Conservation (phyloP, 2,329 filamentous ascomycete genomes). For the Colletotrichum eleusines region DNA sequence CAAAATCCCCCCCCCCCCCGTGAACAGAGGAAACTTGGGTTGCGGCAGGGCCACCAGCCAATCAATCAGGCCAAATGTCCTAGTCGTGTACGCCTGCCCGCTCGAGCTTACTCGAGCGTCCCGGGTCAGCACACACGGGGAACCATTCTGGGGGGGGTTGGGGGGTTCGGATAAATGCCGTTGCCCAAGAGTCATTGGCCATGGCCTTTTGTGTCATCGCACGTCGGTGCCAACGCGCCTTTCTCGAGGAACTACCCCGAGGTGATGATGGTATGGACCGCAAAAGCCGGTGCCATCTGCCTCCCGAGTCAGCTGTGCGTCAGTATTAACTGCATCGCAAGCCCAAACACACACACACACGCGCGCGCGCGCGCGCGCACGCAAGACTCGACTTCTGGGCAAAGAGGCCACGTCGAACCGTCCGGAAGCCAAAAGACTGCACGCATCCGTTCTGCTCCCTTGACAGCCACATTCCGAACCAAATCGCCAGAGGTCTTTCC, state of each 20-base stretch:
- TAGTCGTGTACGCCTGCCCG: background rate
- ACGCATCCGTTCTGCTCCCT: background rate
- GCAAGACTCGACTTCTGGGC: background rate
- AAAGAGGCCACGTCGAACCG: background rate
- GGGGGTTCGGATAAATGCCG: background rate
- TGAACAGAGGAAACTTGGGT: background rate
- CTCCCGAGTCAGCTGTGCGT: background rate
- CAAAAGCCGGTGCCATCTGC: background rate
- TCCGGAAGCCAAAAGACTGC: background rate
- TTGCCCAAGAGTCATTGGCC: background rate
- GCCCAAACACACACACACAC: background rate
- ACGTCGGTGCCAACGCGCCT: background rate
- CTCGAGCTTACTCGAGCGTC: background rate
- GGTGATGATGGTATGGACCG: background rate
- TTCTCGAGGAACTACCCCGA: too few species aligned
- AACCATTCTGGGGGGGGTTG: too few species aligned
- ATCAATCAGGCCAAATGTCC: background rate
- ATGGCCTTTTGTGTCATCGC: background rate
- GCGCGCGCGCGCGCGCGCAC: too few species aligned
- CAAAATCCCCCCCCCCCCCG: too few species aligned
- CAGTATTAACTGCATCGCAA: background rate
- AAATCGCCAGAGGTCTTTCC: background rate
- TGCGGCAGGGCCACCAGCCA: background rate
- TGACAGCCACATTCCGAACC: background rate
- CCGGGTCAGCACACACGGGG: too few species aligned